These are phyloP conservation scores for Spirogloea muscicola DNA, from an alignment of 139 green algal genomes.

Conservation along the genomic window DNA sequence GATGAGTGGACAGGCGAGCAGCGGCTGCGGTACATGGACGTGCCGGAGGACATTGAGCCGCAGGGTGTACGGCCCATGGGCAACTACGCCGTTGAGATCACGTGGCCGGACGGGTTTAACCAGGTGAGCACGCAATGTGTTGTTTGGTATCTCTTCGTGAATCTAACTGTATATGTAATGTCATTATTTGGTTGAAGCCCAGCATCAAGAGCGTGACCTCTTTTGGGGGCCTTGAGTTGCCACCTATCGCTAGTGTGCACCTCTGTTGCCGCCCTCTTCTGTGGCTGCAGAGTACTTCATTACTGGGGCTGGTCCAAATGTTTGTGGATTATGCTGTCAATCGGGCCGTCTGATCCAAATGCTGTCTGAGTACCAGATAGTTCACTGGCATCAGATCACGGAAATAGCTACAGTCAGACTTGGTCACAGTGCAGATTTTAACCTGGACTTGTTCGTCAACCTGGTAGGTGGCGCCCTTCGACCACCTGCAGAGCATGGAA, in stretches of 20 bases:
- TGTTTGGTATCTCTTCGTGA: not conserved
- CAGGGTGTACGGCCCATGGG: conserved; percentile 71
- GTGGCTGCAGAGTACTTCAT: no score
- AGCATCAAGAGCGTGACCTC: not conserved
- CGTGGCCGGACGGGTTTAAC: conserved; percentile 55
- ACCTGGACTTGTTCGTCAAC: not conserved
- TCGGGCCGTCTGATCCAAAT: not conserved
- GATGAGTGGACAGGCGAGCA: conserved; percentile 57
- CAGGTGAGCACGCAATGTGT: conserved; percentile 39
- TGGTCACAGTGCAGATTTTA: not conserved
- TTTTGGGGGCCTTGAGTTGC: no score
- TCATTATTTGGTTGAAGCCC: not conserved
- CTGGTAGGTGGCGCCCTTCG: conserved; percentile 38
- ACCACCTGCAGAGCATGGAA: conserved; percentile 43
- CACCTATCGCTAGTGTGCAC: no score
- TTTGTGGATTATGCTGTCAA: no score
- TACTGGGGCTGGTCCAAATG: no score
- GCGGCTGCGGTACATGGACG: conserved; percentile 44
- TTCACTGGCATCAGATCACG: not conserved
- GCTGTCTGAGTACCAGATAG: not conserved
- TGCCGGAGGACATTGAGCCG: conserved; percentile 71
- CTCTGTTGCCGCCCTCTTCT: no score
- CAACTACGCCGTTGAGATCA: conserved; percentile 92
- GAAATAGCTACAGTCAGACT: not conserved
- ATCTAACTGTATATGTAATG: not conserved